A percentile compares a stretch with the other conserved stretches of the same genome.
phyloP scores from a whole-genome alignment of 1,284 basidiomycete species.

The Meripilus lineatus region DNA sequence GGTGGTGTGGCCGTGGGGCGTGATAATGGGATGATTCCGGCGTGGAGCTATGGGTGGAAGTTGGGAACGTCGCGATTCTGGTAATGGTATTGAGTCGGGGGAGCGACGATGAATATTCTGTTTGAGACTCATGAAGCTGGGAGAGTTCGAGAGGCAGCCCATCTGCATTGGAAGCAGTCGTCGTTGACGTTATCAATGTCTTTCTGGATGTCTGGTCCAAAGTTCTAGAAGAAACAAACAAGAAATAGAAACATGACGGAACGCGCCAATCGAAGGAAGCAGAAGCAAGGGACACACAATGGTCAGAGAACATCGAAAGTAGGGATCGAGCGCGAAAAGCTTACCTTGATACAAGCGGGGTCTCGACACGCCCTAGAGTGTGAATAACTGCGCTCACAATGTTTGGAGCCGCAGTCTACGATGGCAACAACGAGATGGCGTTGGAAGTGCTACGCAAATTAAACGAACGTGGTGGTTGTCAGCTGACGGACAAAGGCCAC shows the following conservation, averaged over 20 bases:
- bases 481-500: constrained; percentile 14
- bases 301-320: background rate
- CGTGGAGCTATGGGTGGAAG: background rate
- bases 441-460: constrained; percentile 57
- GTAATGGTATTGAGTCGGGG: no score
- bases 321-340: constrained; percentile 15
- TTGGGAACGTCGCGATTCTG: background rate
- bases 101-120: background rate
- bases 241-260: background rate
- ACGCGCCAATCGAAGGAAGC: background rate
- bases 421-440: constrained; percentile 64
- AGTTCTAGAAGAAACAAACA: constrained; percentile 24
- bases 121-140: constrained; percentile 19
- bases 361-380: constrained; percentile 53
- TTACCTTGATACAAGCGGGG: constrained; percentile 47
- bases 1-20: no score
- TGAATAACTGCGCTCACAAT: constrained; percentile 58
- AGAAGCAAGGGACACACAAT: background rate
- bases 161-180: constrained; percentile 35
- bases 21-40: background rate
- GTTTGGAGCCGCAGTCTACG: constrained; percentile 55
- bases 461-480: constrained; percentile 13
- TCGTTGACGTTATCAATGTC: constrained; percentile 35
- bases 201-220: constrained; percentile 35
- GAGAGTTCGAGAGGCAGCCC: constrained; percentile 28